Conservation (phyloP, 352 stramenopile genomes). For the Plasmopara muralis region DNA sequence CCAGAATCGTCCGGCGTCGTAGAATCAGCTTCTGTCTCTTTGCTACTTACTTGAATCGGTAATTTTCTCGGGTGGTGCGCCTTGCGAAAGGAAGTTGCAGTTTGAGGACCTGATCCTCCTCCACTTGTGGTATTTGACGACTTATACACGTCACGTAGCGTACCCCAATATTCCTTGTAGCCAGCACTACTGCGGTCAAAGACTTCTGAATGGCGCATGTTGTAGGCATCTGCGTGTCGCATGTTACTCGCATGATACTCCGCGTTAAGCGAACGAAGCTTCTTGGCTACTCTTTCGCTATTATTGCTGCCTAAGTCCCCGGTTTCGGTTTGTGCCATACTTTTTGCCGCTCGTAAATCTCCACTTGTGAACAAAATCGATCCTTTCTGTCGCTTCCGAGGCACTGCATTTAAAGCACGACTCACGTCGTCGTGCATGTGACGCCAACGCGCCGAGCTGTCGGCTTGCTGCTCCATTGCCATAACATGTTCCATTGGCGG, state of each 20-base stretch:
- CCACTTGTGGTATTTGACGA: constrained; percentile 17
- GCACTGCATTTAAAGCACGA: constrained; percentile 32
- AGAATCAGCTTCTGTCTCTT: constrained; percentile 37
- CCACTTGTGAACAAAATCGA: constrained; percentile 26
- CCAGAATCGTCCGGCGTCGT: constrained; percentile 51
- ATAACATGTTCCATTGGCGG: constrained; percentile 5
- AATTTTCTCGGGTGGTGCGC: constrained; percentile 8
- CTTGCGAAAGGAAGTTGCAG: constrained; percentile 15
- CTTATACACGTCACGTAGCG: constrained; percentile 57
- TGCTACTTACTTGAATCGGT: constrained; percentile 12
- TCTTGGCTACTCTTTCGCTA: constrained; percentile 56
- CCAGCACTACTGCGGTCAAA: constrained; percentile 43
- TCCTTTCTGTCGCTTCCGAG: constrained; percentile 20
- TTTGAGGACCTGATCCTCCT: constrained; percentile 1
- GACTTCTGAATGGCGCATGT: constrained; percentile 29
- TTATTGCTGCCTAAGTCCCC: constrained; percentile 56
- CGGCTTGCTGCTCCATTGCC: constrained; percentile 24
- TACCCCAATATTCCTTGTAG: constrained; percentile 74
- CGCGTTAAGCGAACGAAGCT: constrained; percentile 64
- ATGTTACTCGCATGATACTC: constrained; percentile 64
- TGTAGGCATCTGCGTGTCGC: constrained; percentile 29
- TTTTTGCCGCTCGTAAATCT: constrained; percentile 25
- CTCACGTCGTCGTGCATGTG: constrained; percentile 75
- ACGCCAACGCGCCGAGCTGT: constrained; percentile 41
- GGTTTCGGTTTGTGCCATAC: constrained; percentile 34